Evolutionary conservation across 2,329 filamentous ascomycete genomes (phyloP).

Genomic region (Colletotrichum trifolii): DNA sequence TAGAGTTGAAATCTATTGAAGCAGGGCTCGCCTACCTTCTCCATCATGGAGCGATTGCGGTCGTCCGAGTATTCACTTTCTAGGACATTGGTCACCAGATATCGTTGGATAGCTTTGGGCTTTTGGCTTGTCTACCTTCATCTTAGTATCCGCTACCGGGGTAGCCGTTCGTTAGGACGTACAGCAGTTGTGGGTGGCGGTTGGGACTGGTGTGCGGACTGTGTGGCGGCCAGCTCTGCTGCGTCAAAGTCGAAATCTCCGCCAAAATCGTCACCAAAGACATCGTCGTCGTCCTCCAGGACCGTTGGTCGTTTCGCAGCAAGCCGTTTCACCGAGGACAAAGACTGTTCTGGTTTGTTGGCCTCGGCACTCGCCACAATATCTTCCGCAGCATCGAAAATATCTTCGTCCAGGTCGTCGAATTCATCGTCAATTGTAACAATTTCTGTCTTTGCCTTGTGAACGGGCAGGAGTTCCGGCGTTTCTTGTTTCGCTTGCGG

Average conservation of each 20-base stretch:
- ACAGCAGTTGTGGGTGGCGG: slow-evolving; percentile 46
- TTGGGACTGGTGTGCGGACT: slow-evolving; percentile 60
- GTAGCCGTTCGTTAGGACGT: slow-evolving; percentile 45
- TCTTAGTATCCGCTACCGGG: slow-evolving; percentile 67
- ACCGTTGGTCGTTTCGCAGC: not conserved
- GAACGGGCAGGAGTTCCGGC: not conserved
- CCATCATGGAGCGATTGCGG: slow-evolving; percentile 67
- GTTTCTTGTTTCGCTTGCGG: slow-evolving; percentile 19
- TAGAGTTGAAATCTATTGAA: not conserved
- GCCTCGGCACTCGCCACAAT: slow-evolving; percentile 43
- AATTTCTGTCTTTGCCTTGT: not conserved
- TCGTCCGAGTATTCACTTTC: slow-evolving; percentile 75
- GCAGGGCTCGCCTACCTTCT: slow-evolving; percentile 71
- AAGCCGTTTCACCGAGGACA: slow-evolving; percentile 22
- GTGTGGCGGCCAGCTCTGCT: slow-evolving; percentile 77
- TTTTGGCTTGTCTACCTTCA: slow-evolving; percentile 73
- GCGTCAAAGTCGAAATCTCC: slow-evolving; percentile 85
- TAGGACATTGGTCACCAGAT: slow-evolving; percentile 80
- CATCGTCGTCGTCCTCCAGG: slow-evolving; percentile 68
- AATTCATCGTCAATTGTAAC: slow-evolving; percentile 66
- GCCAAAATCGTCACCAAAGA: slow-evolving; percentile 77
- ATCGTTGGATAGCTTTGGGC: slow-evolving; percentile 84
- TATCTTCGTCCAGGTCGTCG: slow-evolving; percentile 73
- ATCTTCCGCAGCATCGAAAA: slow-evolving; percentile 60
- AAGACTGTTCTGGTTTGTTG: slow-evolving; percentile 18